A percentile compares a stretch with the other conserved stretches of the same genome.
These are phyloP conservation scores for Ceratobasidium sp. DNA, from an alignment of 1,284 basidiomycete species.

Conservation along the genomic window DNA sequence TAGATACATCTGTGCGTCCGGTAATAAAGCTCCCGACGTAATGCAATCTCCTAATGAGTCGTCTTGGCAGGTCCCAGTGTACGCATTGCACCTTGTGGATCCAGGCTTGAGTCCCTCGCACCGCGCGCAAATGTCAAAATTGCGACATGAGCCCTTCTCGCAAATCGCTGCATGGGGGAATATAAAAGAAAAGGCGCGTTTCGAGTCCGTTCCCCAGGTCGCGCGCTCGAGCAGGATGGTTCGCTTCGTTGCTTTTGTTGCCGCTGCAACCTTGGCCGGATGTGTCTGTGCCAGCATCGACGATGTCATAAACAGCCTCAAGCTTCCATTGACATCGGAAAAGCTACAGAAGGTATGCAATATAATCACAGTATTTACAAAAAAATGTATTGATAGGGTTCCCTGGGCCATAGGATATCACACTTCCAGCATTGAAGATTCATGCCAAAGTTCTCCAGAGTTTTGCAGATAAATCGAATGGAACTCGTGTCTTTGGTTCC, in stretches of 20 bases:
- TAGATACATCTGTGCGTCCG: neutral
- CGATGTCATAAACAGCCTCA: neutral
- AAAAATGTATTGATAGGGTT: neutral
- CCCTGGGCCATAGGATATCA: conserved; percentile 20
- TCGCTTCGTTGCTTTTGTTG: conserved; percentile 11
- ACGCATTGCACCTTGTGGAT: conserved; percentile 3
- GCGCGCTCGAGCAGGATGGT: conserved; percentile 1
- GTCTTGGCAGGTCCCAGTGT: conserved; percentile 22
- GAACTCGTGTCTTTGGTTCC: conserved; percentile 34
- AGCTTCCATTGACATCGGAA: conserved; percentile 16
- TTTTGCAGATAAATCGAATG: conserved; percentile 33
- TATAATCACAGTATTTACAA: neutral
- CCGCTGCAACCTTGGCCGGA: conserved; percentile 3
- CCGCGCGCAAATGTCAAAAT: conserved; percentile 9
- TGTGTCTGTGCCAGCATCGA: conserved; percentile 11
- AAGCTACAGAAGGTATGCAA: conserved; percentile 23
- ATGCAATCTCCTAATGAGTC: neutral
- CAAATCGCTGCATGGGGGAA: neutral
- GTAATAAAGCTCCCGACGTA: neutral
- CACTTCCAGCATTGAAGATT: conserved; percentile 12
- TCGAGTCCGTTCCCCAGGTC: neutral
- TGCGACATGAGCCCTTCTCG: neutral
- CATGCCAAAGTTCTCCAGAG: conserved; percentile 27
- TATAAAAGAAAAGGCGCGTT: conserved; percentile 6
- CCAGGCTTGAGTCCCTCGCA: neutral